Conservation (phyloP, 306 rosid species). For the Quillaja saponaria region DNA sequence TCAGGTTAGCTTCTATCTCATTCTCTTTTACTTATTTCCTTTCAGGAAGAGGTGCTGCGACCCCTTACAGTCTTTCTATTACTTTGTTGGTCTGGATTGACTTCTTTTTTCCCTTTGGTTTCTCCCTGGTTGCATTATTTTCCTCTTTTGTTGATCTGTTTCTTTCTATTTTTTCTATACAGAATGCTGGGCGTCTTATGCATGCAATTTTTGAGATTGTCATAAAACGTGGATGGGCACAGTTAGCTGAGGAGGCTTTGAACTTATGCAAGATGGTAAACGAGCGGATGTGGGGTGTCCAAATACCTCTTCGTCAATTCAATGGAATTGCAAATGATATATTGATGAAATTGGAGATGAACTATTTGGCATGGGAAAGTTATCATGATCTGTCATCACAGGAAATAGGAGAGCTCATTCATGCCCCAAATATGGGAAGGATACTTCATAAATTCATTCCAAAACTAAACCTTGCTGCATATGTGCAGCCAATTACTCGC, state of each 20-base stretch:
- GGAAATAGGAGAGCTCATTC: conserved; percentile 89
- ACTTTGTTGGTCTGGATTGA: neutral
- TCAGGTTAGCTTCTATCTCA: conserved; percentile 57
- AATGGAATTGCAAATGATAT: conserved; percentile 69
- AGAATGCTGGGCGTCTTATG: conserved; percentile 98
- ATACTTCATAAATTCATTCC: conserved; percentile 82
- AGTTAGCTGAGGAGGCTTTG: conserved; percentile 86
- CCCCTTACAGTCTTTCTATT: neutral
- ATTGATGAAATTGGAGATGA: conserved; percentile 83
- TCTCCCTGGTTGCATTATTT: neutral
- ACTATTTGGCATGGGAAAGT: conserved; percentile 94
- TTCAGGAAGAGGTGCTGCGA: too few relatives aligned
- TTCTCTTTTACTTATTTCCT: neutral
- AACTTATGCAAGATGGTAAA: conserved; percentile 89
- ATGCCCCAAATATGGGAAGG: conserved; percentile 83
- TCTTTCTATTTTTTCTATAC: conserved; percentile 23
- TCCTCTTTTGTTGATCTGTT: conserved; percentile 21
- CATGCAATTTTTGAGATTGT: conserved; percentile 97
- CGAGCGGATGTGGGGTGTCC: conserved; percentile 95
- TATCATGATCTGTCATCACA: conserved; percentile 91
- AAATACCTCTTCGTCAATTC: conserved; percentile 90
- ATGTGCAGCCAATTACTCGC: conserved; percentile 96
- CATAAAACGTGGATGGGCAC: conserved; percentile 94
- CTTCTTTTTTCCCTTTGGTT: neutral
- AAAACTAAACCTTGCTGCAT: conserved; percentile 86